Evolutionary conservation across 176 grass and related monocot genomes (phyloP).

Genomic region (Eleusine indica): DNA sequence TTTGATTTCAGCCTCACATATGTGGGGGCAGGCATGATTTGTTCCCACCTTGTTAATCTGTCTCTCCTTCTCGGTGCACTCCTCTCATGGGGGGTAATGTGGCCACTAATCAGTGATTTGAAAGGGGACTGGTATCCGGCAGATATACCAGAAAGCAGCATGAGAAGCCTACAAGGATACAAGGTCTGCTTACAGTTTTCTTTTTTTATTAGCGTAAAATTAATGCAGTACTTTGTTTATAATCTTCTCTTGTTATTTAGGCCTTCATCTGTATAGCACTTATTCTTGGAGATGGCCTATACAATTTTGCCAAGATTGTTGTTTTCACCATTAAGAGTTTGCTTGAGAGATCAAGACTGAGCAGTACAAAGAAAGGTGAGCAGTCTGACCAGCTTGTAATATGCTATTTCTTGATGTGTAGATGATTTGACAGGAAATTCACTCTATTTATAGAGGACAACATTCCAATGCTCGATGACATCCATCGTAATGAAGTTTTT

Average conservation of each 20-base stretch:
- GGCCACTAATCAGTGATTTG: slow-evolving; percentile 81
- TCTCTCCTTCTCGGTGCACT: slow-evolving; percentile 86
- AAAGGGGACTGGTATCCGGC: slow-evolving; percentile 86
- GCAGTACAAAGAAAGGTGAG: slow-evolving; percentile 77
- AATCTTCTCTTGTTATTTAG: slow-evolving; percentile 50
- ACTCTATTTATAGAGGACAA: slow-evolving; percentile 61
- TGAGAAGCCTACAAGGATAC: slow-evolving; percentile 97
- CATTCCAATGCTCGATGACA: slow-evolving; percentile 50
- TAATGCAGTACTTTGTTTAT: slow-evolving; percentile 13
- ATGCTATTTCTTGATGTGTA: slow-evolving; percentile 10
- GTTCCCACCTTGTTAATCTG: slow-evolving; percentile 87
- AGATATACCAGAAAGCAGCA: slow-evolving; percentile 78
- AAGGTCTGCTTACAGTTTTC: slow-evolving; percentile 55
- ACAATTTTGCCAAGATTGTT: slow-evolving; percentile 87
- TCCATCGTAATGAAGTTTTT: slow-evolving; percentile 82
- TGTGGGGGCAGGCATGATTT: slow-evolving; percentile 97
- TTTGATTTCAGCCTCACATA: slow-evolving; percentile 98
- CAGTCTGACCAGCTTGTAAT: slow-evolving; percentile 6
- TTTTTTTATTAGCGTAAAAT: background rate
- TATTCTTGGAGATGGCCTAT: slow-evolving; percentile 89
- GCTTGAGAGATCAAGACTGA: slow-evolving; percentile 54
- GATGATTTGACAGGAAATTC: slow-evolving; percentile 22
- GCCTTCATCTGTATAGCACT: slow-evolving; percentile 96
- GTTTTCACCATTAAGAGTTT: slow-evolving; percentile 64
- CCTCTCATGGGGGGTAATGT: slow-evolving; percentile 96